Conservation (phyloP, 2,329 filamentous ascomycete genomes). For the Huntiella abstrusa region DNA sequence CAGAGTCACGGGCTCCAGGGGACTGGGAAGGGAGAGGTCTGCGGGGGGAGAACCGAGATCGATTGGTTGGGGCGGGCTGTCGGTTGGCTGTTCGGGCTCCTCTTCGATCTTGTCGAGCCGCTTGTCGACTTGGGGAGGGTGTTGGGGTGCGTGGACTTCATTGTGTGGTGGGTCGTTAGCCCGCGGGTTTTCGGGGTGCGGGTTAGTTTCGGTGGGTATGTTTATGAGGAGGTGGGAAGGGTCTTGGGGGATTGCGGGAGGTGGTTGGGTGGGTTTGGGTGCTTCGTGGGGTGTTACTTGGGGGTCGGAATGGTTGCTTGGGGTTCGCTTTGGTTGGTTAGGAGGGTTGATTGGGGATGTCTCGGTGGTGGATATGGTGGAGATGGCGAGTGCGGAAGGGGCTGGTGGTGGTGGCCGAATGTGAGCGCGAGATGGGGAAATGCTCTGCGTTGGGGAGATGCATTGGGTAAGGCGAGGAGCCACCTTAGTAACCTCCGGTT, state of each 20-base stretch:
- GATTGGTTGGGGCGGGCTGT: background rate
- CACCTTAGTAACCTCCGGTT: too few species aligned
- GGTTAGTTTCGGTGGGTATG: background rate
- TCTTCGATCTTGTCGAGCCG: conserved; percentile 10
- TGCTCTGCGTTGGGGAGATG: too few species aligned
- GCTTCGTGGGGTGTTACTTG: background rate
- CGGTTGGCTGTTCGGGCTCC: conserved; percentile 4
- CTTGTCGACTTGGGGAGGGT: conserved; percentile 4
- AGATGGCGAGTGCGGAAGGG: background rate
- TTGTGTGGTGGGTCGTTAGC: conserved; percentile 4
- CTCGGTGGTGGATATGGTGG: background rate
- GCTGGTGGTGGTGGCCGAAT: background rate
- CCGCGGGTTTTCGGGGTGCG: background rate
- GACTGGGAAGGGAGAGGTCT: too few species aligned
- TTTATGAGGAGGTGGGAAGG: background rate
- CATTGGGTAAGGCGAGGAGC: too few species aligned
- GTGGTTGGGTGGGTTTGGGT: background rate
- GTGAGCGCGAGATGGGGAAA: too few species aligned
- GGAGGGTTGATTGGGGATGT: background rate
- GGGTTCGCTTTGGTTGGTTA: background rate
- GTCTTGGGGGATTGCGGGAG: background rate
- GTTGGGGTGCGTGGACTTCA: conserved; percentile 4
- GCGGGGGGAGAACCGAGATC: too few species aligned
- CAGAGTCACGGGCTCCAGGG: too few species aligned
- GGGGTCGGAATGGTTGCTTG: background rate